Conservation (phyloP, 129 eudicot genomes). For the Centaurea solstitialis region DNA sequence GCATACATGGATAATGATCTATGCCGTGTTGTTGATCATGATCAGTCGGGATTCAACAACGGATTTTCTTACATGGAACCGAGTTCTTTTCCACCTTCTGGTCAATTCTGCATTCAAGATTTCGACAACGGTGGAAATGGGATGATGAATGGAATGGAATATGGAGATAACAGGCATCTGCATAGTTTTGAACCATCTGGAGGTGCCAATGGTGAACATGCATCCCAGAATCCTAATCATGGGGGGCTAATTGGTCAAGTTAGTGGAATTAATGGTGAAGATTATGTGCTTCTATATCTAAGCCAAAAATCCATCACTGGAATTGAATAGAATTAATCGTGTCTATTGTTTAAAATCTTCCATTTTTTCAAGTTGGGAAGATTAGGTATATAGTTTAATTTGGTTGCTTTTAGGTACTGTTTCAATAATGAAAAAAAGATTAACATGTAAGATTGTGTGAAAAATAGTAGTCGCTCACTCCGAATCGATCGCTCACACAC, state of each 20-base stretch:
- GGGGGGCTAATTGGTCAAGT: not conserved
- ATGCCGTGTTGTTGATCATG: not conserved
- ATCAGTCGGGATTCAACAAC: not conserved
- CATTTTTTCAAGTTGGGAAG: too few relatives aligned
- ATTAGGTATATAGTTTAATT: too few relatives aligned
- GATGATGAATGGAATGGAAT: not conserved
- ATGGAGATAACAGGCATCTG: too few relatives aligned
- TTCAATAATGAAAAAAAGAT: too few relatives aligned
- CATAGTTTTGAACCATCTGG: not conserved
- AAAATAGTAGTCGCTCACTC: too few relatives aligned
- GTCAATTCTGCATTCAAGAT: not conserved
- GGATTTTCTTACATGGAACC: not conserved
- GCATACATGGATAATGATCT: not conserved
- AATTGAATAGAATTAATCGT: not conserved
- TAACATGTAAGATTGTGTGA: too few relatives aligned
- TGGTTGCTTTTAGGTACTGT: too few relatives aligned
- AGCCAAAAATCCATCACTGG: not conserved
- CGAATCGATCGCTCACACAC: too few relatives aligned
- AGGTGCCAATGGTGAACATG: not conserved
- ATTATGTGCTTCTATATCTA: not conserved
- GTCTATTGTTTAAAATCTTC: too few relatives aligned
- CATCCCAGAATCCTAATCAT: not conserved
- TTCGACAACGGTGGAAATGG: not conserved
- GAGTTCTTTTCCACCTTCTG: not conserved
- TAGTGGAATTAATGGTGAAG: not conserved